Evolutionary conservation across 495 filamentous ascomycete genomes (phyloP), one percentile per base, ranked within the genome.

Genomic region (Parathielavia appendiculata): DNA sequence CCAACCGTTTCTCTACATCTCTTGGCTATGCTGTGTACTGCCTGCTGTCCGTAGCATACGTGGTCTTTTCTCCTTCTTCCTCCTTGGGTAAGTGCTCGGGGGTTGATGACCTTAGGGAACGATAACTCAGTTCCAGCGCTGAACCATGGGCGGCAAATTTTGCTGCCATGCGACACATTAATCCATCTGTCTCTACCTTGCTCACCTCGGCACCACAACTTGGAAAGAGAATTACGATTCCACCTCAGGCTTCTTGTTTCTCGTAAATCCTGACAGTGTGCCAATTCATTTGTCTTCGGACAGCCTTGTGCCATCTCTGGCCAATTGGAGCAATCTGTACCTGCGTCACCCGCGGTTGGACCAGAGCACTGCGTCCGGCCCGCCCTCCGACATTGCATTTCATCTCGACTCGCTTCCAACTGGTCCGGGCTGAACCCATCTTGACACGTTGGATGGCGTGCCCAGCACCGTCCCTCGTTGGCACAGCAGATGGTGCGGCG

Each of bases 301-400:
- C 39, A 26, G 41, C 19, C 34, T 39, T 39, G 26, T 30, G 26
- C 40, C 20, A 51, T 45, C 16, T 51, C 35, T 43, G 23, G 32
- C 34, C 23, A 36, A 16, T 14, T 46, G 22, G 22, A 11, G 22
- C 35, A 57, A 58, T 61, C 45, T 62, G 62, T 64, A 59, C 62
- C 59, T 62, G 62, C 62, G 20, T 61, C 51, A n/a, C 44, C 56
- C 45, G 47, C 30, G 35, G 12, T 16, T 17, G 40, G 38, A n/a
- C 16, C 61, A 32, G 19, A 23, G 16, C 47, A 23, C 46, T n/a
- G 34, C 26, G 30, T 30, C 50, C 48, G 34, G 36, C 41, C 54
- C 54, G 43, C 35, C 47, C 41, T 54, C 54, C 55, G 46, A 43
- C 20, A 49, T 56, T 56, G 22, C 20, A 50, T 11, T 45, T 62